Conservation (phyloP, 2,329 filamentous ascomycete genomes). For the Aspergillus sp. region DNA sequence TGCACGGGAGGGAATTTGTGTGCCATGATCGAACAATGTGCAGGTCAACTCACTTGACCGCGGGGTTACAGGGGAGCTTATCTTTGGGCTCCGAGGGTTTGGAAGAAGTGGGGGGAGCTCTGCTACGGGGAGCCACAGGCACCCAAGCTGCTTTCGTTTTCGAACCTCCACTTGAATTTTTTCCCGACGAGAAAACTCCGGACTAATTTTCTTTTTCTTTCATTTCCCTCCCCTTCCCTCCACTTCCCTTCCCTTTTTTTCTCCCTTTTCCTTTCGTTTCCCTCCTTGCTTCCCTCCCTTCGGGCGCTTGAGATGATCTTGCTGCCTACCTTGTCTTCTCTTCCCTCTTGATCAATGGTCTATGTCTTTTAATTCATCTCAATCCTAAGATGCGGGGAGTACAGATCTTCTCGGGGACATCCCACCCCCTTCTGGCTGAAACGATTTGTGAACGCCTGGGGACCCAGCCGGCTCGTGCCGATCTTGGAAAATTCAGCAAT, state of each 20-base stretch:
- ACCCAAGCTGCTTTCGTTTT: slow-evolving; percentile 8
- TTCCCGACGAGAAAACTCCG: slow-evolving; percentile 1
- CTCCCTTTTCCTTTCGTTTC: slow-evolving; percentile 14
- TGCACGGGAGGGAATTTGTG: slow-evolving; percentile 74
- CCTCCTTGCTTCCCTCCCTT: not conserved
- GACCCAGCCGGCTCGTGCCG: slow-evolving; percentile 59
- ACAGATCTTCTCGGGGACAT: slow-evolving; percentile 67
- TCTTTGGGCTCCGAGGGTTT: not conserved
- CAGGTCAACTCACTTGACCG: not conserved
- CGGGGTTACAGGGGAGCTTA: not conserved
- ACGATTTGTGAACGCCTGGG: slow-evolving; percentile 68
- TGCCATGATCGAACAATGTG: slow-evolving; percentile 44
- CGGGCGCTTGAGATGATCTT: slow-evolving; percentile 16
- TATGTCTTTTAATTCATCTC: slow-evolving; percentile 17
- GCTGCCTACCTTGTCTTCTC: slow-evolving; percentile 12
- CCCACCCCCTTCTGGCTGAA: slow-evolving; percentile 65
- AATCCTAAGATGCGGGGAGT: slow-evolving; percentile 60
- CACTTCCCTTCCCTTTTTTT: slow-evolving; percentile 7
- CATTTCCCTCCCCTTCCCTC: slow-evolving; percentile 5
- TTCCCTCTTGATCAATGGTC: slow-evolving; percentile 13
- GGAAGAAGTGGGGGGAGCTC: not conserved
- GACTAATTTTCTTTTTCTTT: slow-evolving; percentile 14
- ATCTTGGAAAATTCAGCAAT: slow-evolving; percentile 68
- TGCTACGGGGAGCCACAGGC: slow-evolving; percentile 19
- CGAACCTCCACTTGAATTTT: slow-evolving; percentile 1